phyloP scores from a whole-genome alignment of 2,329 filamentous ascomycete species.

The Fusarium siculi region DNA sequence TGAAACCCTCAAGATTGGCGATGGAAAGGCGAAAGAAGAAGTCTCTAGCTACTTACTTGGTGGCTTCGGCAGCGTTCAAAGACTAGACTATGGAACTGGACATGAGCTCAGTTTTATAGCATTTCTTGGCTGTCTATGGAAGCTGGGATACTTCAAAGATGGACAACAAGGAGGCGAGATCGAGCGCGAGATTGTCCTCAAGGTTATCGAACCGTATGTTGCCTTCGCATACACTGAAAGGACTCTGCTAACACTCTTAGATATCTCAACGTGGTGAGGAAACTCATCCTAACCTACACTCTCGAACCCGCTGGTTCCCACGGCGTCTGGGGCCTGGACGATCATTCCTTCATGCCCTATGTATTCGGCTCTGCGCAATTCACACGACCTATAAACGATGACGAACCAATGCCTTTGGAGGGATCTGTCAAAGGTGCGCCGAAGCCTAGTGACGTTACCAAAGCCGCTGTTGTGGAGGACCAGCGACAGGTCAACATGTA shows the following conservation, averaged over 20 bases:
- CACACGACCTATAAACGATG: slow-evolving; percentile 75
- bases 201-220: slow-evolving; percentile 83
- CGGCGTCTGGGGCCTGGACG: slow-evolving; percentile 98
- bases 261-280: slow-evolving; percentile 83
- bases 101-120: slow-evolving; percentile 96
- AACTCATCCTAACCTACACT: slow-evolving; percentile 88
- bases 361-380: slow-evolving; percentile 95
- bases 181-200: slow-evolving; percentile 84
- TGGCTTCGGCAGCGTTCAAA: slow-evolving; percentile 86
- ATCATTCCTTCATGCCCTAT: slow-evolving; percentile 94
- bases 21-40: slow-evolving; percentile 69
- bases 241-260: slow-evolving; percentile 53
- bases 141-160: slow-evolving; percentile 80
- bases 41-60: slow-evolving; percentile 83
- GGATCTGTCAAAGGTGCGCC: slow-evolving; percentile 80
- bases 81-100: slow-evolving; percentile 94
- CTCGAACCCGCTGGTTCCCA: slow-evolving; percentile 96
- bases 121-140: slow-evolving; percentile 91
- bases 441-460: slow-evolving; percentile 75
- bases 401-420: slow-evolving; percentile 75
- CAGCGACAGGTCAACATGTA: slow-evolving; percentile 83
- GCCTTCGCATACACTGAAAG: neutral
- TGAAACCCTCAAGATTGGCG: slow-evolving; percentile 45
- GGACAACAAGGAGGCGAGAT: slow-evolving; percentile 62
- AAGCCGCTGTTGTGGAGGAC: slow-evolving; percentile 70